Evolutionary conservation across 2,329 filamentous ascomycete species (phyloP), one percentile per base, ranked within the genome.

Genomic region (Lachnellula subtilissima): DNA sequence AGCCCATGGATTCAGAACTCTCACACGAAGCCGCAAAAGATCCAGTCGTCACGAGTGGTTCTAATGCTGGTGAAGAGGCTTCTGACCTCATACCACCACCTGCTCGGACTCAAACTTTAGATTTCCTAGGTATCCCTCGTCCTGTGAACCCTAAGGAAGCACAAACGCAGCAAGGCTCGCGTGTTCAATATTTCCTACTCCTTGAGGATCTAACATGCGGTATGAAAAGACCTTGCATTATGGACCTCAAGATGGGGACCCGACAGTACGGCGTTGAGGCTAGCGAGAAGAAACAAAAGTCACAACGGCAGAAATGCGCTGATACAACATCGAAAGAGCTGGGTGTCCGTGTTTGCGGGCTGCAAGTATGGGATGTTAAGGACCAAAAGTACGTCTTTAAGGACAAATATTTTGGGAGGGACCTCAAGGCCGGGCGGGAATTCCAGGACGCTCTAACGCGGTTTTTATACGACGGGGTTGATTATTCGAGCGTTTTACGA

Each of bases 181-280:
- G 93, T 35, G 89, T 96, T 4, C 90, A 97, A 66, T 96, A 93
- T 69, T 99, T 99, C 70, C 77, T 99, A 14, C 79, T 99, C 0
- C 76, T 99, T 9, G 94, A 99, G 72, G 94, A 99, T 70, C 80
- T 99, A 48, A 99, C 94, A 1, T 89, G 93, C 2, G 93, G 93
- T 36, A 97, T 99, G 94, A 92, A 91, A 69, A 86, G 89, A 50
- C 94, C 94, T 5, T 97, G 94, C 73, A 96, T 99, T 57, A 88
- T 99, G 72, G 94, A 99, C 70, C 78, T 99, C 60, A 99, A 99
- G 71, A 99, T 99, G 94, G 94, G 94, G 19, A 99, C 94, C 7
- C 86, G 94, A 2, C 94, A 99, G 69, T 97, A 97, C 70, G 94
- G 94, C 7, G 85, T 97, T 12, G 92, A 97, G 64, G 94, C 94